These are phyloP conservation scores for Plantago elongata DNA, from an alignment of 257 asterid species.

Conservation along the genomic window DNA sequence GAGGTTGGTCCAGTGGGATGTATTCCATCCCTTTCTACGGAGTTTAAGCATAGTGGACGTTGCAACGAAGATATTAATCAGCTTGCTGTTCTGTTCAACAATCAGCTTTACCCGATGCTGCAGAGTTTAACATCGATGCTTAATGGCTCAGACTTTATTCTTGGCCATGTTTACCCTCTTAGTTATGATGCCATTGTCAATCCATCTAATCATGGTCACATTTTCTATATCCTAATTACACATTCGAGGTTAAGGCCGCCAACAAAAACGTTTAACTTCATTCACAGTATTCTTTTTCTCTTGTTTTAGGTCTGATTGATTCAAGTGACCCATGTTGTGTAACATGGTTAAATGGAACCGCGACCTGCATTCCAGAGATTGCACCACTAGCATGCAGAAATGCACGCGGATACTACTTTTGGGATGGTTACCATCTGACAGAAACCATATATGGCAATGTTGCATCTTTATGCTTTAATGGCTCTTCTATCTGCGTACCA, in stretches of 20 bases:
- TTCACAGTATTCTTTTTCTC: background rate
- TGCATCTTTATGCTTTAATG: slow-evolving; percentile 43
- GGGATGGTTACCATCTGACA: slow-evolving; percentile 83
- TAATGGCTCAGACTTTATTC: slow-evolving; percentile 34
- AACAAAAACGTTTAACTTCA: background rate
- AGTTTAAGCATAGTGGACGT: slow-evolving; percentile 25
- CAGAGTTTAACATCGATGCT: slow-evolving; percentile 33
- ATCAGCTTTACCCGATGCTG: slow-evolving; percentile 36
- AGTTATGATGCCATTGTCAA: slow-evolving; percentile 44
- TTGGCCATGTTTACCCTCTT: slow-evolving; percentile 46
- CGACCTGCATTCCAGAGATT: slow-evolving; percentile 57
- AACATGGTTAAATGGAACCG: slow-evolving; percentile 67
- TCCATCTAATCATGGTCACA: slow-evolving; percentile 56
- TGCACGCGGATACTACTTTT: slow-evolving; percentile 45
- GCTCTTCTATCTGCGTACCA: slow-evolving; percentile 58
- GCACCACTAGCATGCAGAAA: slow-evolving; percentile 36
- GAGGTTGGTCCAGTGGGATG: slow-evolving; percentile 86
- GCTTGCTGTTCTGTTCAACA: slow-evolving; percentile 35
- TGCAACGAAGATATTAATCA: slow-evolving; percentile 53
- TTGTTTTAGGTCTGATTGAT: slow-evolving; percentile 44
- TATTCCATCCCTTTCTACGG: slow-evolving; percentile 43
- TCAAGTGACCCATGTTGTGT: slow-evolving; percentile 51
- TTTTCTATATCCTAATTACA: background rate
- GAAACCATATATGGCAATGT: slow-evolving; percentile 41
- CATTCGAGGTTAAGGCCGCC: background rate